Evolutionary conservation across 2,329 filamentous ascomycete species (phyloP).

Genomic region (Lecanosticta acicola): DNA sequence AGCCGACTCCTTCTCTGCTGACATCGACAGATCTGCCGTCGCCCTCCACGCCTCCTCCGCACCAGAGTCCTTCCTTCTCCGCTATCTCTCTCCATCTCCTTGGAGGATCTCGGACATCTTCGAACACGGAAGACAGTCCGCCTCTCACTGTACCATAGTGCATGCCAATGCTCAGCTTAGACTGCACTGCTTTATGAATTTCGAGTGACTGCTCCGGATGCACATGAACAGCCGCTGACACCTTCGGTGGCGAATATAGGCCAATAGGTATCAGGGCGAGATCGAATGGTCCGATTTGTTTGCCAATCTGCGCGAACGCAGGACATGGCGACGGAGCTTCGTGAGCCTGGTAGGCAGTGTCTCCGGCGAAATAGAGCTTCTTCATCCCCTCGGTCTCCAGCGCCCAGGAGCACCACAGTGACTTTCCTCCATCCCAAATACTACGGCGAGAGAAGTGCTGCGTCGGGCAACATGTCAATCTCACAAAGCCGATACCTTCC

Average conservation of each 20-base stretch:
- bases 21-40: conserved; percentile 30
- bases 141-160: conserved; percentile 48
- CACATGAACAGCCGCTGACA: conserved; percentile 44
- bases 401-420: conserved; percentile 48
- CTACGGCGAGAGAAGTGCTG: conserved; percentile 45
- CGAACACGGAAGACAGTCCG: conserved; percentile 41
- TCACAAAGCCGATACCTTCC: conserved; percentile 34
- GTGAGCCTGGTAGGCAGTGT: conserved; percentile 44
- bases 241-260: conserved; percentile 41
- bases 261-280: conserved; percentile 47
- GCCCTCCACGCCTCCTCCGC: conserved; percentile 29
- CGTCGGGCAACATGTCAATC: conserved; percentile 43
- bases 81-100: conserved; percentile 41
- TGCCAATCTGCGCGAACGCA: conserved; percentile 44
- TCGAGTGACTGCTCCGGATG: conserved; percentile 45
- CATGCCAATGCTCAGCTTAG: conserved; percentile 47
- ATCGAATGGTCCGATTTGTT: conserved; percentile 45
- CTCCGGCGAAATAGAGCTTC: conserved; percentile 45
- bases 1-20: conserved; percentile 32
- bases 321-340: conserved; percentile 41
- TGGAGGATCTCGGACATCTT: conserved; percentile 47
- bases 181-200: conserved; percentile 45
- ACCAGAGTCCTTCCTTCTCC: conserved; percentile 37
- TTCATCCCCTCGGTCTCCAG: conserved; percentile 33
- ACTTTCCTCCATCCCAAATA: conserved; percentile 36